phyloP scores from a whole-genome alignment of 306 rosid genomes.

The Cucurbita moschata region DNA sequence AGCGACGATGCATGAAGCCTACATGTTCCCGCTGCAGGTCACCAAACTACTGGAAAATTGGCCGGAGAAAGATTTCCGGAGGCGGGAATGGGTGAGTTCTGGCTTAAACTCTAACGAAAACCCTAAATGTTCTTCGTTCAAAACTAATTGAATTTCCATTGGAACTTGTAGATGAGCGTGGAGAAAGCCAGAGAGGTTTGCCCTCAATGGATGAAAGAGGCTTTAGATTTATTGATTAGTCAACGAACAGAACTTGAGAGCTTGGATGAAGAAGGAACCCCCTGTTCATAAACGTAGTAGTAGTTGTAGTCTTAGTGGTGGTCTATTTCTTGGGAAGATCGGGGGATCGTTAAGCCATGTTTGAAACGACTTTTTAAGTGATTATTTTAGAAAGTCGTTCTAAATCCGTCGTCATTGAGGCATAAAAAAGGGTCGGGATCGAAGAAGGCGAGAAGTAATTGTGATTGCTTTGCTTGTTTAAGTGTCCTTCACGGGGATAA shows the following conservation, averaged over 20 bases:
- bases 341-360: too few species aligned
- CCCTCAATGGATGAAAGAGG: constrained; percentile 89
- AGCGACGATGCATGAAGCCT: constrained; percentile 37
- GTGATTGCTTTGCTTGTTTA: neutral
- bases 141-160: constrained; percentile 7
- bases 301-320: too few species aligned
- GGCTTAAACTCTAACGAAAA: neutral
- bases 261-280: constrained; percentile 1
- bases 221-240: constrained; percentile 44
- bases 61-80: constrained; percentile 61
- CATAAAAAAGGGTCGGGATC: neutral
- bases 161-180: constrained; percentile 12
- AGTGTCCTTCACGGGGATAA: neutral
- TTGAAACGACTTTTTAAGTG: too few species aligned
- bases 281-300: neutral
- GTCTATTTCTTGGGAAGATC: neutral
- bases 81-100: constrained; percentile 72
- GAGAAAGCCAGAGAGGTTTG: constrained; percentile 36
- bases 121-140: too few species aligned
- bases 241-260: constrained; percentile 13
- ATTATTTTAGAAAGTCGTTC: too few species aligned
- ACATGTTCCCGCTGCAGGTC: constrained; percentile 79
- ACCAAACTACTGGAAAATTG: constrained; percentile 44
- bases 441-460: neutral
- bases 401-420: too few species aligned